These are phyloP conservation scores for Hymenoscyphus fructigenus DNA, from an alignment of 2,329 filamentous ascomycete species.

Conservation along the genomic window DNA sequence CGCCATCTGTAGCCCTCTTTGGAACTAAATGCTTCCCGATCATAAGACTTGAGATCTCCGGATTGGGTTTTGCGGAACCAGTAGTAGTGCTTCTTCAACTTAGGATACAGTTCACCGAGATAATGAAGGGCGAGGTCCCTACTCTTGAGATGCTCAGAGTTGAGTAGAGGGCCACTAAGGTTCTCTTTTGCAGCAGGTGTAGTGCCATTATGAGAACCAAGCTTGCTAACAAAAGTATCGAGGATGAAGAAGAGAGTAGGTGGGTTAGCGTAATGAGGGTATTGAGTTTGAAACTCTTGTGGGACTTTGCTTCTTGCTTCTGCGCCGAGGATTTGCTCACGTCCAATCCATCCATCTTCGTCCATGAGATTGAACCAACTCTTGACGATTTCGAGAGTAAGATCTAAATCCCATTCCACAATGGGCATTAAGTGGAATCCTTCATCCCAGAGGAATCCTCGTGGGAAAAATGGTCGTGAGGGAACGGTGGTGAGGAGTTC, in stretches of 20 bases:
- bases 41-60: conserved; percentile 88
- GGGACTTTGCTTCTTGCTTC: conserved; percentile 97
- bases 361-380: conserved; percentile 98
- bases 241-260: conserved; percentile 91
- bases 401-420: conserved; percentile 89
- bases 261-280: conserved; percentile 96
- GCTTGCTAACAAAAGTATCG: conserved; percentile 78
- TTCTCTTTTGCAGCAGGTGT: conserved; percentile 44
- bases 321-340: conserved; percentile 88
- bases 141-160: conserved; percentile 66
- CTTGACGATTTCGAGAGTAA: conserved; percentile 82
- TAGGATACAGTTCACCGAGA: conserved; percentile 76
- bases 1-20: conserved; percentile 96
- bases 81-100: conserved; percentile 83
- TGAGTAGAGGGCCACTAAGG: conserved; percentile 47
- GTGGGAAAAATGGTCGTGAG: conserved; percentile 91
- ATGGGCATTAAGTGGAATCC: conserved; percentile 93
- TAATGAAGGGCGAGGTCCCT: conserved; percentile 67
- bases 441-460: conserved; percentile 97
- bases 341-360: conserved; percentile 93
- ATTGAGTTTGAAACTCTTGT: conserved; percentile 87
- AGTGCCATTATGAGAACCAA: conserved; percentile 56
- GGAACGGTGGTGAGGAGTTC: conserved; percentile 91
- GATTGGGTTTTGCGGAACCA: conserved; percentile 94
- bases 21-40: conserved; percentile 81